Conservation (phyloP, 768 basidiomycete species). For the Chlorophyllum brunneum region DNA sequence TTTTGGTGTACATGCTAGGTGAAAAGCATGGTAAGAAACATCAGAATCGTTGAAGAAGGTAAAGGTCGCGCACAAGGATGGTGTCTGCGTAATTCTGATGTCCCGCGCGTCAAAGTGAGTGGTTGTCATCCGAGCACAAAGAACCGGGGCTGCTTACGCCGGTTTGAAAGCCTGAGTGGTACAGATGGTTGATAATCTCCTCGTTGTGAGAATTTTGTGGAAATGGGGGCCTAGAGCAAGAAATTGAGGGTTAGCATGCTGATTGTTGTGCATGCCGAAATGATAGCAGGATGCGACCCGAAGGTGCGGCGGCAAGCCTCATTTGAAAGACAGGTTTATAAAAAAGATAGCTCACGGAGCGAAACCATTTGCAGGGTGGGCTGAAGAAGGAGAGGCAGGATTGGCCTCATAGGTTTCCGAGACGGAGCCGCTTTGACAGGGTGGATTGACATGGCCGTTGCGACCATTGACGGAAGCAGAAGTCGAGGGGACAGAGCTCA, state of each 20-base stretch:
- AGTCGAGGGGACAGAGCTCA: conserved; percentile 37
- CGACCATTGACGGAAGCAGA: conserved; percentile 51
- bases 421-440: conserved; percentile 33
- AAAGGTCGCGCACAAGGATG: conserved; percentile 52
- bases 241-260: conserved; percentile 15
- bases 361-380: conserved; percentile 52
- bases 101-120: conserved; percentile 14
- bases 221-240: conserved; percentile 39
- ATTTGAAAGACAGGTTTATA: conserved; percentile 2
- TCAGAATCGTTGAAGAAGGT: not conserved
- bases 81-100: conserved; percentile 79
- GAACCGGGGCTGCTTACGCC: conserved; percentile 59
- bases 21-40: conserved; percentile 10
- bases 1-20: conserved; percentile 70
- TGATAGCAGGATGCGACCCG: conserved; percentile 5
- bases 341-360: conserved; percentile 46
- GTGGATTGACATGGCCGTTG: conserved; percentile 40
- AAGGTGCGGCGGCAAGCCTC: conserved; percentile 7
- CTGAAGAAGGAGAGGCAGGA: conserved; percentile 34
- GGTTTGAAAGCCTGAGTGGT: conserved; percentile 76
- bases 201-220: conserved; percentile 64
- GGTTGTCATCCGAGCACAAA: conserved; percentile 13
- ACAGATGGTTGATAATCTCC: conserved; percentile 74
- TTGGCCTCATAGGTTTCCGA: conserved; percentile 30
- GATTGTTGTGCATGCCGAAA: not conserved